Percentiles rank a stretch among this genome's conserved stretches.
Conservation (phyloP, 1,139 yeast genomes). For the Yamadazyma triangularis region DNA sequence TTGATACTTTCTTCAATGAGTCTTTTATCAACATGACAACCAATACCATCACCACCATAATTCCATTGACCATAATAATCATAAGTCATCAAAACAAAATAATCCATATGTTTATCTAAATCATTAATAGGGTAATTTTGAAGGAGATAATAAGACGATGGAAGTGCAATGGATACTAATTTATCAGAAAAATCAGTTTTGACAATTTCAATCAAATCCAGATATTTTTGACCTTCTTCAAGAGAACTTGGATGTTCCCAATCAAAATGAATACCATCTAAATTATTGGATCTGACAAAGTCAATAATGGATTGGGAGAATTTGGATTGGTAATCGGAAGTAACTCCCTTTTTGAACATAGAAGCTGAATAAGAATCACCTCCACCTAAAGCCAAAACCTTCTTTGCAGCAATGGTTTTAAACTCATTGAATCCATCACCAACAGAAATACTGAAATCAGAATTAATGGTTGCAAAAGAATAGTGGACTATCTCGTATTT, state of each 20-base stretch:
- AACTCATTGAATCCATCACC: conserved; percentile 3
- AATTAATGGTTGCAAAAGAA: conserved; percentile 12
- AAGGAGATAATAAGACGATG: conserved; percentile 11
- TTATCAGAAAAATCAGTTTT: conserved; percentile 10
- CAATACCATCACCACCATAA: conserved; percentile 4
- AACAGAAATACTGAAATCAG: conserved; percentile 9
- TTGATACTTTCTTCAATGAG: conserved; percentile 7
- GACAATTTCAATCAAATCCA: conserved; percentile 10
- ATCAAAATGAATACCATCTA: conserved; percentile 19
- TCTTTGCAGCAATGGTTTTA: conserved; percentile 3
- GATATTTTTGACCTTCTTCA: conserved; percentile 11
- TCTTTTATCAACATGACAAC: conserved; percentile 13
- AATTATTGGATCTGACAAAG: conserved; percentile 10
- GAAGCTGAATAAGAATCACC: conserved; percentile 11
- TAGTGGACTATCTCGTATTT: conserved; percentile 14
- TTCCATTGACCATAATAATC: conserved; percentile 15
- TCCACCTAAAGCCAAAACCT: conserved; percentile 15
- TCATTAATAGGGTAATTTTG: conserved; percentile 11
- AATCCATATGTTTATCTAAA: conserved; percentile 13
- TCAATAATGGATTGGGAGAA: conserved; percentile 13
- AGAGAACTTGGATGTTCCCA: conserved; percentile 18
- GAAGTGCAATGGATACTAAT: conserved; percentile 16
- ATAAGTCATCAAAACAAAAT: conserved; percentile 15
- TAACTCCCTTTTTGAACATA: conserved; percentile 5
- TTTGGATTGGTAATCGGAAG: conserved; percentile 9